Percentiles rank a stretch among this genome's conserved stretches.
phyloP scores from a whole-genome alignment of 73 alveolate species.

The Paramecium bursaria region DNA sequence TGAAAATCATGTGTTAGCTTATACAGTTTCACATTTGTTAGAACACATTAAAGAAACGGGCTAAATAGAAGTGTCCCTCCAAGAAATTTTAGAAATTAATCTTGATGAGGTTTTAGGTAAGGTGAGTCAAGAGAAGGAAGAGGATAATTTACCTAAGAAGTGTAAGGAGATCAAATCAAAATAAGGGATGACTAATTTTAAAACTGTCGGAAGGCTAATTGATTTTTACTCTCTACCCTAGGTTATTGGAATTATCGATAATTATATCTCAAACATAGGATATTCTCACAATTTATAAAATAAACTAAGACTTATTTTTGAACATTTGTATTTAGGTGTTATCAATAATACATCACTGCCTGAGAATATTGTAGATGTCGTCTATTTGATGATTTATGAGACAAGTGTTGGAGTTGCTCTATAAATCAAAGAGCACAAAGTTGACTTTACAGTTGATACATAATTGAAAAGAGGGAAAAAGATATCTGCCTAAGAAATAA shows the following conservation, averaged over 20 bases:
- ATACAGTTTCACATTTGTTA: conserved; percentile 6
- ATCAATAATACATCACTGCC: neutral
- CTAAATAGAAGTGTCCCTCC: neutral
- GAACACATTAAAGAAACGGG: conserved; percentile 27
- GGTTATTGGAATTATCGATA: conserved; percentile 33
- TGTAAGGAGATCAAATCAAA: conserved; percentile 34
- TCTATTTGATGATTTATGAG: conserved; percentile 46
- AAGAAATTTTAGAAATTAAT: conserved; percentile 7
- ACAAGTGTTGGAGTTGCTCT: conserved; percentile 22
- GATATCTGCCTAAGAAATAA: conserved; percentile 15
- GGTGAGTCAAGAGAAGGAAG: conserved; percentile 19
- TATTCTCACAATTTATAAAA: conserved; percentile 11
- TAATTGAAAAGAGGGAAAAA: neutral
- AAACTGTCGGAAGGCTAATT: conserved; percentile 23
- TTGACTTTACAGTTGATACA: conserved; percentile 8
- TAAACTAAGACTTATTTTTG: conserved; percentile 16
- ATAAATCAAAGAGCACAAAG: conserved; percentile 2
- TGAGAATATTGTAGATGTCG: neutral
- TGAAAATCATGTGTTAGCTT: conserved; percentile 52
- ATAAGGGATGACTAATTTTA: conserved; percentile 40
- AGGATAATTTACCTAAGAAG: conserved; percentile 39
- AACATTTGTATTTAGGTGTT: conserved; percentile 38
- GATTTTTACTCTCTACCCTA: conserved; percentile 54
- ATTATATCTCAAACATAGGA: conserved; percentile 1
- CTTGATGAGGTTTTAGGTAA: conserved; percentile 48